A percentile compares a stretch with the other conserved stretches of the same genome.
These are phyloP conservation scores for Starmerella bombicola DNA, from an alignment of 805 yeast genomes.

Conservation along the genomic window DNA sequence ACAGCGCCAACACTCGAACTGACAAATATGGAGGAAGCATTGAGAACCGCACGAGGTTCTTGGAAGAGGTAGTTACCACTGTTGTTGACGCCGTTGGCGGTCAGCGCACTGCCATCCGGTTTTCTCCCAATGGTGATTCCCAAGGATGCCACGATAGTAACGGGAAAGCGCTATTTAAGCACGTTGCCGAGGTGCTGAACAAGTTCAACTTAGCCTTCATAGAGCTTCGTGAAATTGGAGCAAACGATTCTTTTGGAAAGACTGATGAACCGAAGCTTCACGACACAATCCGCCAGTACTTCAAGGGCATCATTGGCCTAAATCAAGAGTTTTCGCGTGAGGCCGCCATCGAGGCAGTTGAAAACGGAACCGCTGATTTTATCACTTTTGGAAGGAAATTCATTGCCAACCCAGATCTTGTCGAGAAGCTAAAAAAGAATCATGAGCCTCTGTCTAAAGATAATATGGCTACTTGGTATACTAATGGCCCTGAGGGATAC, in stretches of 20 bases:
- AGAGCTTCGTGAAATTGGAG: slow-evolving; percentile 37
- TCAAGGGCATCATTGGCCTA: slow-evolving; percentile 18
- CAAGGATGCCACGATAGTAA: slow-evolving; percentile 27
- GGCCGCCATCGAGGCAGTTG: slow-evolving; percentile 12
- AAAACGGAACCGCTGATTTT: slow-evolving; percentile 16
- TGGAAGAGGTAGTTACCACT: slow-evolving; percentile 42
- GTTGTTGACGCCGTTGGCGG: slow-evolving; percentile 42
- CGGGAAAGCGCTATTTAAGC: slow-evolving; percentile 28
- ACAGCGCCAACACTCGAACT: slow-evolving; percentile 39
- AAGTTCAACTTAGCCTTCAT: slow-evolving; percentile 37
- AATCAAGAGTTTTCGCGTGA: slow-evolving; percentile 16
- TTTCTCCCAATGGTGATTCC: slow-evolving; percentile 21
- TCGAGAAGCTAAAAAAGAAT: slow-evolving; percentile 33
- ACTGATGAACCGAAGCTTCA: slow-evolving; percentile 9
- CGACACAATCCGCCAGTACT: slow-evolving; percentile 12
- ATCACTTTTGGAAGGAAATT: slow-evolving; percentile 39
- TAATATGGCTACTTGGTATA: slow-evolving; percentile 38
- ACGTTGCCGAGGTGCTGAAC: slow-evolving; percentile 14
- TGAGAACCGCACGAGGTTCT: slow-evolving; percentile 43
- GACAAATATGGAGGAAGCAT: slow-evolving; percentile 54
- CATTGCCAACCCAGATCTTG: slow-evolving; percentile 46
- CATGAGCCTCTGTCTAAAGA: slow-evolving; percentile 33
- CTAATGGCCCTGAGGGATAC: slow-evolving; percentile 32
- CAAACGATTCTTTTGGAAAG: slow-evolving; percentile 21
- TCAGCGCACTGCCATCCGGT: slow-evolving; percentile 36